phyloP scores from a whole-genome alignment of 2,329 filamentous ascomycete species.

The Aspergillus tamarii region DNA sequence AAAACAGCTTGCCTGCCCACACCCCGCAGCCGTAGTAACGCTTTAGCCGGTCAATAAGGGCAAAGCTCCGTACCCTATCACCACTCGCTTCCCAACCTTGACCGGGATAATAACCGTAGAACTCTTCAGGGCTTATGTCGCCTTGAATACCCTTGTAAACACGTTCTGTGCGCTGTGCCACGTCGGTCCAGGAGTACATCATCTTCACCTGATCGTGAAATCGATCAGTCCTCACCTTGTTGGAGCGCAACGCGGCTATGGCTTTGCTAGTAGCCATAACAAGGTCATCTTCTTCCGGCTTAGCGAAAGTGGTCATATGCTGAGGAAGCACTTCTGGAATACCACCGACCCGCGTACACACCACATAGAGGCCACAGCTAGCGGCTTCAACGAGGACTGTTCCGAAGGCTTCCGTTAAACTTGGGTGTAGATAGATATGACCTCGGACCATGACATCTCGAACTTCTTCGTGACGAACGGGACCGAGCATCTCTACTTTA shows the following conservation, averaged over 20 bases:
- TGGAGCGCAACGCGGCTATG: conserved; percentile 81
- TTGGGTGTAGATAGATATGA: conserved; percentile 95
- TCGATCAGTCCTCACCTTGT: conserved; percentile 84
- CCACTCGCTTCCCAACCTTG: conserved; percentile 72
- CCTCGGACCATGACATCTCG: conserved; percentile 96
- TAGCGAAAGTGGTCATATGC: conserved; percentile 97
- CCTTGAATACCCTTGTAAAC: conserved; percentile 94
- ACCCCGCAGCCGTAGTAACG: conserved; percentile 97
- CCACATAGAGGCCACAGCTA: conserved; percentile 92
- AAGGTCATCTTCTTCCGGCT: conserved; percentile 93
- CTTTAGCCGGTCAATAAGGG: conserved; percentile 91
- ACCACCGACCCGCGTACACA: conserved; percentile 93
- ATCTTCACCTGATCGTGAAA: conserved; percentile 97
- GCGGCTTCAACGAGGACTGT: conserved; percentile 98
- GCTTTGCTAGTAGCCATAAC: conserved; percentile 87
- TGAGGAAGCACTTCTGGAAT: conserved; percentile 94
- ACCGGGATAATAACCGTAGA: conserved; percentile 78
- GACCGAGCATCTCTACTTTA: conserved; percentile 87
- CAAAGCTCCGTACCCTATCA: conserved; percentile 78
- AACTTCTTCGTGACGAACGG: conserved; percentile 93
- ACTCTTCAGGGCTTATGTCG: conserved; percentile 80
- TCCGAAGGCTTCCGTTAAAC: conserved; percentile 93
- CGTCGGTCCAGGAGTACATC: conserved; percentile 99
- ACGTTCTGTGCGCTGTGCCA: conserved; percentile 87
- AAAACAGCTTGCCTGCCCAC: conserved; percentile 97